Evolutionary conservation across 2,329 filamentous ascomycete genomes (phyloP).

Genomic region (Thielaviopsis musarum): DNA sequence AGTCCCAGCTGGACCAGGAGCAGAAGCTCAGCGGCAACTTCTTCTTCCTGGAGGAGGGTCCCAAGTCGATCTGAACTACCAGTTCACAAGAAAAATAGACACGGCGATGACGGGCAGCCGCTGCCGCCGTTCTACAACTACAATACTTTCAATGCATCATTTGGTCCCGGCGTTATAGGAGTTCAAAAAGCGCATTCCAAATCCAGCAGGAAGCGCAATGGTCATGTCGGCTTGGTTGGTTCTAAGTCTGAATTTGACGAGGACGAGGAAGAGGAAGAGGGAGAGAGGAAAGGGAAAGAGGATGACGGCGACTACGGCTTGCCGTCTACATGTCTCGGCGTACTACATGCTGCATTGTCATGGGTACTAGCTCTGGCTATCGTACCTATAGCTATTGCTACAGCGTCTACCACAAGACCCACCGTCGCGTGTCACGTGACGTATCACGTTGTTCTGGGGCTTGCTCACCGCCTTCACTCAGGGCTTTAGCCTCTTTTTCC

Average conservation of each 20-base stretch:
- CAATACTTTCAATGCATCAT: conserved; percentile 21
- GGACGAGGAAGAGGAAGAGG: conserved; percentile 42
- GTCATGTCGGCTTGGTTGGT: conserved; percentile 15
- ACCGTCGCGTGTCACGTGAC: too few species aligned
- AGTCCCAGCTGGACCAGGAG: conserved; percentile 92
- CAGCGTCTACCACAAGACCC: too few species aligned
- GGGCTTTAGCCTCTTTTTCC: too few species aligned
- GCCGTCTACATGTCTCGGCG: neutral
- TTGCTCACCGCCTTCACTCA: too few species aligned
- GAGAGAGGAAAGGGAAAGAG: conserved; percentile 29
- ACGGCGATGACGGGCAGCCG: conserved; percentile 24
- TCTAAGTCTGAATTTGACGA: conserved; percentile 24
- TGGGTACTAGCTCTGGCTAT: too few species aligned
- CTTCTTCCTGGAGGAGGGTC: conserved; percentile 84
- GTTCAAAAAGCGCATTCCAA: conserved; percentile 28
- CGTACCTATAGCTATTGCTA: too few species aligned
- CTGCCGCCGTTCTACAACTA: conserved; percentile 15
- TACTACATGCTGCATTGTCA: too few species aligned
- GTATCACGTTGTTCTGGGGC: too few species aligned
- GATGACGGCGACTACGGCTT: conserved; percentile 29
- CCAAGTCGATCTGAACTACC: conserved; percentile 36
- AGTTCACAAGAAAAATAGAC: neutral
- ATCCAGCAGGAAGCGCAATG: conserved; percentile 11
- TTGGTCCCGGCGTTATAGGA: conserved; percentile 31
- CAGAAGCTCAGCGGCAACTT: conserved; percentile 91